Conservation (phyloP, 2,329 filamentous ascomycete species). For the Paradendryphiella salina region DNA sequence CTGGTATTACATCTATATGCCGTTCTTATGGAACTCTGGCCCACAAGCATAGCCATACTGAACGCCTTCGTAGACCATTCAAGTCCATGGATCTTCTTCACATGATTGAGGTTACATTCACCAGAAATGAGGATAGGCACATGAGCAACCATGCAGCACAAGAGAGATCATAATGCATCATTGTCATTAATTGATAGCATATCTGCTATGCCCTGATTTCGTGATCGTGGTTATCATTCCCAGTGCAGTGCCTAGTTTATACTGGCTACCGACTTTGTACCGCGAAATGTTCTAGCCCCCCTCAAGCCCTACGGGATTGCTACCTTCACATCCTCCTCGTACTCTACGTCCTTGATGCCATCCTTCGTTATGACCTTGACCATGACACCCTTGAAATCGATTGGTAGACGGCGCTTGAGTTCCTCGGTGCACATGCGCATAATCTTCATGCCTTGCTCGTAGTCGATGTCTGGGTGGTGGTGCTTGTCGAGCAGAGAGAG, state of each 20-base stretch:
- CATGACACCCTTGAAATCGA: conserved; percentile 95
- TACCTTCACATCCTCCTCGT: conserved; percentile 77
- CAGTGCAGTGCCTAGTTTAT: conserved; percentile 8
- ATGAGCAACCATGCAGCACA: background rate
- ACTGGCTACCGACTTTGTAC: background rate
- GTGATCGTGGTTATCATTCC: conserved; percentile 5
- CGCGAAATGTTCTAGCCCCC: conserved; percentile 3
- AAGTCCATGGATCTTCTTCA: background rate
- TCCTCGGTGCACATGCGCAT: conserved; percentile 95
- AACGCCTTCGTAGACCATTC: background rate
- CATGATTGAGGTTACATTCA: background rate
- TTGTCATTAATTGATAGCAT: conserved; percentile 10
- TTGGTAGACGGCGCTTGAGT: conserved; percentile 91
- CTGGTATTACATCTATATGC: background rate
- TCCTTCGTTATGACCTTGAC: conserved; percentile 97
- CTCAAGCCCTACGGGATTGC: conserved; percentile 52
- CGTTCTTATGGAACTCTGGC: background rate
- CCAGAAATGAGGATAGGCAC: background rate
- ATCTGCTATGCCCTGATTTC: conserved; percentile 6
- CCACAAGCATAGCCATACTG: too few relatives aligned
- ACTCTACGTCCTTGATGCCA: conserved; percentile 81
- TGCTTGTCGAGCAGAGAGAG: conserved; percentile 97
- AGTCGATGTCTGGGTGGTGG: conserved; percentile 89
- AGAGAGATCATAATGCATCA: background rate
- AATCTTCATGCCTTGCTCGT: conserved; percentile 88